phyloP scores from a whole-genome alignment of 2,329 filamentous ascomycete species.

The Thelonectria rubi region DNA sequence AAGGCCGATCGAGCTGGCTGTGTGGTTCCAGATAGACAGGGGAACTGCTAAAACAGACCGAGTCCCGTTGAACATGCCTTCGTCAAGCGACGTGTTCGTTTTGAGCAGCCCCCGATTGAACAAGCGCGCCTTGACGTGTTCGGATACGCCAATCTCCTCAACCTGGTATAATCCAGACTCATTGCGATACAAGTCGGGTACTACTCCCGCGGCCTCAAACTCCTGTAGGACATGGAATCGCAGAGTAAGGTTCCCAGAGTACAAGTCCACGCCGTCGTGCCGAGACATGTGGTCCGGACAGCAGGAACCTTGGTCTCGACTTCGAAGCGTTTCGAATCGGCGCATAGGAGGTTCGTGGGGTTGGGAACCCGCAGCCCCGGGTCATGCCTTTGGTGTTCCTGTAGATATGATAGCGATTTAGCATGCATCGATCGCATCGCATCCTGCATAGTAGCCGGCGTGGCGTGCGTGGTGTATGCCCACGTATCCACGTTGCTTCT shows the following conservation, averaged over 20 bases:
- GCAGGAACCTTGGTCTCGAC: not conserved
- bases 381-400: not conserved
- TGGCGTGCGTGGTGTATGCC: conserved; percentile 14
- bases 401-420: not conserved
- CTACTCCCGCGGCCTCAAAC: not conserved
- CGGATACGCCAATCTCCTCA: not conserved
- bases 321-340: conserved; percentile 10
- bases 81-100: not conserved
- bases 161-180: not conserved
- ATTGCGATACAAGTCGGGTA: not conserved
- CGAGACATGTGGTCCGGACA: not conserved
- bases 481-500: conserved; percentile 12
- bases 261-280: not conserved
- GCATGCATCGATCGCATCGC: conserved; percentile 5
- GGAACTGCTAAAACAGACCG: not conserved
- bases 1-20: not conserved
- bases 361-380: not conserved
- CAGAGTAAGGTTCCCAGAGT: not conserved
- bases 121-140: not conserved
- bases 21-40: not conserved
- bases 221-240: not conserved
- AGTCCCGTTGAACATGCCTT: not conserved
- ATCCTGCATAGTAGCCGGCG: conserved; percentile 17
- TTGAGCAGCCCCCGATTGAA: not conserved
- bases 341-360: not conserved